A percentile compares a stretch with the other conserved stretches of the same genome.
These are phyloP conservation scores for Penicillium mononematosum DNA, from an alignment of 495 filamentous ascomycete species.

Conservation along the genomic window DNA sequence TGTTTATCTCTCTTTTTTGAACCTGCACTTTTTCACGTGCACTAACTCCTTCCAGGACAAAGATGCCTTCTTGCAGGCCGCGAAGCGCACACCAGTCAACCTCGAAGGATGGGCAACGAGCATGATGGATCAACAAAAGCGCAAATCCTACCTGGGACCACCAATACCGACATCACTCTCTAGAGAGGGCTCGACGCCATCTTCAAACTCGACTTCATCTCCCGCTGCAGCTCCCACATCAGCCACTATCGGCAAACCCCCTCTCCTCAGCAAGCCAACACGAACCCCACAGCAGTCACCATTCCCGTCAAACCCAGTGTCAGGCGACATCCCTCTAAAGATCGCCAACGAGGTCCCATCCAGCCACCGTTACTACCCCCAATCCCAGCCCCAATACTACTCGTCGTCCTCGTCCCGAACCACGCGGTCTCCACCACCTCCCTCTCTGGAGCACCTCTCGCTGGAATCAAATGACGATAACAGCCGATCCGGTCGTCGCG, in stretches of 20 bases:
- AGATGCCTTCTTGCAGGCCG: constrained; percentile 89
- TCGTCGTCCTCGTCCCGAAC: constrained; percentile 24
- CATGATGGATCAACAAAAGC: constrained; percentile 87
- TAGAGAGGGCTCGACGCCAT: constrained; percentile 27
- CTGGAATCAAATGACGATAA: constrained; percentile 38
- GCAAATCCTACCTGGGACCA: constrained; percentile 83
- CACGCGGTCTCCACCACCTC: constrained; percentile 33
- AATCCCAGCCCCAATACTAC: constrained; percentile 28
- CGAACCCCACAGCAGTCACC: constrained; percentile 48
- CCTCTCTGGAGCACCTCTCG: constrained; percentile 44
- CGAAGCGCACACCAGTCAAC: constrained; percentile 90
- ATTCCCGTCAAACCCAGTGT: constrained; percentile 55
- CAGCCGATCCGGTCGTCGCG: constrained; percentile 40
- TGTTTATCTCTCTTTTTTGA: constrained; percentile 8
- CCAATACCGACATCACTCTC: constrained; percentile 48
- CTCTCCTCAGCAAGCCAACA: constrained; percentile 42
- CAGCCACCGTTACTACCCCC: constrained; percentile 26
- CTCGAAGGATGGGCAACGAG: constrained; percentile 85
- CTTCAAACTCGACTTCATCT: constrained; percentile 21
- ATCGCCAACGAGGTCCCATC: constrained; percentile 44
- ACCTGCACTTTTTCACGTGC: not conserved
- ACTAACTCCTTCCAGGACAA: constrained; percentile 59
- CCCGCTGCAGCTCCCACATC: constrained; percentile 14
- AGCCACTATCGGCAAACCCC: constrained; percentile 26
- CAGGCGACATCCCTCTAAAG: constrained; percentile 65